Evolutionary conservation across 345 rosid genomes (phyloP), one percentile per base, ranked within the genome.

Genomic region (Salix udensis): DNA sequence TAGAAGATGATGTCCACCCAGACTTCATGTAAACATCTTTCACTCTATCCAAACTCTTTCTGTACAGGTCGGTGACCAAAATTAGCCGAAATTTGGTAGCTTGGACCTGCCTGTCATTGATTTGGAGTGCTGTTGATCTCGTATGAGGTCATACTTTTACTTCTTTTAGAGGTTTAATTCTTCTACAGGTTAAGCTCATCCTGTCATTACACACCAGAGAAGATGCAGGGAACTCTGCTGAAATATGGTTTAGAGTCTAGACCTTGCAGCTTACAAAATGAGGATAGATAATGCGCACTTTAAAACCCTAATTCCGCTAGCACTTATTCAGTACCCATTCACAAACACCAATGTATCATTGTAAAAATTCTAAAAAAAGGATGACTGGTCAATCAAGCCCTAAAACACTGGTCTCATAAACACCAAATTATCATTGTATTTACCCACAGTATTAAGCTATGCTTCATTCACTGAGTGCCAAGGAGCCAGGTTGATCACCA

Each of bases 1-100:
- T 91, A 67, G 94, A 92, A 65, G 98, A 94, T 15, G 94, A 92
- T 52, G 79, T 87, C 37, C 94, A 87, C 78, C 96, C 93, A 53
- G 92, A 92, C 78, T 94, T 89, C 77, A 65, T 78, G 78, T 89
- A 78, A 84, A 65, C 2, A 5, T 48, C 13, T 31, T 9, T 2
- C 19, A 40, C 1, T 7, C 5, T 15, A 9, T 73, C 16, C 65
- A 23, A 7, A 46, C 24, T 31, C 39, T 19, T 26, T 4, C n/a
- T 70, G 0, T 14, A 14, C 16, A 9, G 58, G n/a, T 52, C n/a
- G 19, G 58, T 0, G 21, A 52, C 58, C n/a, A 52, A 52, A 52
- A 52, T 2, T 6, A 52, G 19, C 58, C 2, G 58, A 52, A 52
- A 52, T 6, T 52, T 6, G 58, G 58, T 18, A 18, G 23, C 8